Base-by-base conservation (phyloP, 371 early-diverging fungal genomes). In the Apophysomyces trapeziformis region DNA sequence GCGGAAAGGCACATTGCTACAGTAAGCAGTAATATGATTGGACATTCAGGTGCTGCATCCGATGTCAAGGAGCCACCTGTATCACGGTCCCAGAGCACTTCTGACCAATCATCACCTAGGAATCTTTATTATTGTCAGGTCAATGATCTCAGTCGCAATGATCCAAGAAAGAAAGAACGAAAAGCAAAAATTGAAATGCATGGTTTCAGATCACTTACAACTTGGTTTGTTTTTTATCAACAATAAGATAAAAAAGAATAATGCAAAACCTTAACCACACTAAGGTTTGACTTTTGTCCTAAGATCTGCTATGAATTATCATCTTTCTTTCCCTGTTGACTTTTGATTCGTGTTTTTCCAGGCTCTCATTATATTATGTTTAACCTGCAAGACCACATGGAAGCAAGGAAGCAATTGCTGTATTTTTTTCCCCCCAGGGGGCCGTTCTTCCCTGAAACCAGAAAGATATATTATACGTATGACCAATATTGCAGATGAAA, bases 1-100 rank as follows among this genome's bases (percentile, higher is more conserved):
- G 54, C 54, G 54, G 54, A n/a, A 50, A 50, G 54, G 54, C 54
- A 50, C 54, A 50, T 50, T 50, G 54, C 54, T 50, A 50, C 54
- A 50, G 54, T 21, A 50, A 21, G 21, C 54, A 50, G 32, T 50
- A 50, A 50, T 50, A 21, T 50, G 54, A 50, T 50, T 50, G 54
- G 54, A 9, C 54, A 50, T 21, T 5, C 21, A 21, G 21, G 21
- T 50, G 54, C 54, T 50, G 54, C 54, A 50, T 50, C 54, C 54
- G 54, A 50, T 26, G 54, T 50, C 54, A 50, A 50, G 54, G 54
- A 50, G 54, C 54, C 54, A 50, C 54, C 54, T 50, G 54, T 50
- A 50, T 50, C 54, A 50, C 54, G 54, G 54, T 50, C 54, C 54
- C 54, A 50, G 54, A 50, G 54, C 54, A 50, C 54, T 21, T 50